Evolutionary conservation across 805 yeast species (phyloP), one percentile per base, ranked within the genome.

Genomic region (Wickerhamomyces mucosus): DNA sequence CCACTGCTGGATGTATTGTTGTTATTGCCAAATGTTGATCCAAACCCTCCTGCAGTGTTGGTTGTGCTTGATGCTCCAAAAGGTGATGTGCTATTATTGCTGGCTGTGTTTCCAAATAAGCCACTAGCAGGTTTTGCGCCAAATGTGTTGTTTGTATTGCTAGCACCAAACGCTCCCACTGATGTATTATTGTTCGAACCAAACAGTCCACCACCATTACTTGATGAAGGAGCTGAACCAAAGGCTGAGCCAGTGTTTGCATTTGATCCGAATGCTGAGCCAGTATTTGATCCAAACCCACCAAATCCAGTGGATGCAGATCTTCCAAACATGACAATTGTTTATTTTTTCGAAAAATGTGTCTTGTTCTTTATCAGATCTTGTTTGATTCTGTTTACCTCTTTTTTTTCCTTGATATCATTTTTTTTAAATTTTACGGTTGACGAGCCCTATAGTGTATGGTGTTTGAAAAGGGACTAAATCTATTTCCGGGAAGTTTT

Each of bases 121-220:
- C 4, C 46, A 3, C 32, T 16, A 4, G 49, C 46, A 15, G 49
- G 48, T 26, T 43, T 58, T 28, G 56, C 44, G 21, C 52, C 52
- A 35, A 41, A 35, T n/a, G n/a, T n/a, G n/a, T n/a, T n/a, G n/a
- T n/a, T n/a, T n/a, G n/a, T n/a, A n/a, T n/a, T n/a, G n/a, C n/a
- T n/a, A 1, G 43, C 40, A 28, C 35, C 34, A 5, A 30, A 17
- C 21, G 29, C 24, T 12, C 54, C 42, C 15, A 49, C 49, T 21
- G 46, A 39, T 0, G 51, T 44, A 21, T 34, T 44, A 28, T 48
- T 45, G 40, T 39, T 53, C 14, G 47, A 33, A 17, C 73, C 72
- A 48, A 70, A 68, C 20, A 67, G 13, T 40, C 54, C 51, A 30
- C 49, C 44, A 22, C 58, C 54, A 14, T 48, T 43, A 6, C 46